Percentiles rank a stretch among this genome's conserved stretches.
Evolutionary conservation across 1,284 basidiomycete species (phyloP).

Genomic region (Gomphus sp.): DNA sequence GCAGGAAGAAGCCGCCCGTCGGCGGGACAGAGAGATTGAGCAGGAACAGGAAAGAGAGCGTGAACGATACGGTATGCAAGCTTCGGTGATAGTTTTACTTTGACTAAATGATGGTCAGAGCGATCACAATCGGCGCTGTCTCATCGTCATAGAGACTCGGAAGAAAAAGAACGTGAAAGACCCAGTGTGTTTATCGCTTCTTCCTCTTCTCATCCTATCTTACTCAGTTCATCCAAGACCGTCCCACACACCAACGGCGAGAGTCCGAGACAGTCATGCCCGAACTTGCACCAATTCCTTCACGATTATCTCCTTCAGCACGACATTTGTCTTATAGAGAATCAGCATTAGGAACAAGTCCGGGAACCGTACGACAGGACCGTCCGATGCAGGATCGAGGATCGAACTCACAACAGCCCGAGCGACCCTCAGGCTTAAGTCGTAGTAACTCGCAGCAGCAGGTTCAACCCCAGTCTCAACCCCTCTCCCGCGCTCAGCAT

Average conservation of each 20-base stretch:
- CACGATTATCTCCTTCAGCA: constrained; percentile 13
- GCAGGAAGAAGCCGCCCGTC: constrained; percentile 14
- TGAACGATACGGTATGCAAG: constrained; percentile 18
- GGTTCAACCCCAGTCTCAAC: neutral
- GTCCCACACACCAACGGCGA: constrained; percentile 42
- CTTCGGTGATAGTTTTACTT: neutral
- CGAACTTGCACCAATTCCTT: constrained; percentile 26
- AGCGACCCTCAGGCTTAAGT: neutral
- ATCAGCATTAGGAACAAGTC: neutral
- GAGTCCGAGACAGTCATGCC: constrained; percentile 53
- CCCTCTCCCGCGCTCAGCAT: constrained; percentile 20
- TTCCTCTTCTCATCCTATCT: neutral
- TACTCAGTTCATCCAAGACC: constrained; percentile 11
- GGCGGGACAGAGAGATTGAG: neutral
- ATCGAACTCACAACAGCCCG: neutral
- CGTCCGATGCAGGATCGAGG: neutral
- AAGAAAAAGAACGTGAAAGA: constrained; percentile 30
- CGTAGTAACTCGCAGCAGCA: neutral
- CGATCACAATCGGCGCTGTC: constrained; percentile 17
- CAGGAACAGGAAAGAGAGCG: constrained; percentile 24
- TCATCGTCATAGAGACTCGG: constrained; percentile 24
- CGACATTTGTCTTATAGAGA: constrained; percentile 6
- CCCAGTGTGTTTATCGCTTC: constrained; percentile 19
- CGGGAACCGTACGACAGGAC: neutral
- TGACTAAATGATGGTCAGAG: constrained; percentile 15